Percentiles rank a stretch among this genome's conserved stretches.
Conservation (phyloP, 352 stramenopile genomes). For the Globisporangium sylvaticum region DNA sequence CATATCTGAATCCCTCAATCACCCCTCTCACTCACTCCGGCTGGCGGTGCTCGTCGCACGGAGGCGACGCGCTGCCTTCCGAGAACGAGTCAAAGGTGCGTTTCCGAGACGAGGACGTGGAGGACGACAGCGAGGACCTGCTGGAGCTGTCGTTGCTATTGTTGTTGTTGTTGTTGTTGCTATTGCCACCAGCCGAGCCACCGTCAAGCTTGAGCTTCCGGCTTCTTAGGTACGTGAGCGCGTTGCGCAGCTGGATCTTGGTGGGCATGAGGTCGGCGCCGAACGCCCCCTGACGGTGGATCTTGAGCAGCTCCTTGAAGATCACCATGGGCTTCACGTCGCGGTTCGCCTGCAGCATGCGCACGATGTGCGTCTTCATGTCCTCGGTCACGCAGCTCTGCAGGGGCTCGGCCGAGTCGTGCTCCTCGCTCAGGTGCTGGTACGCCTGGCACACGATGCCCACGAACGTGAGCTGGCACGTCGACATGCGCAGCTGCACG, state of each 20-base stretch:
- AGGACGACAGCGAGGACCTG: neutral
- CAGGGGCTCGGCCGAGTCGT: slow-evolving; percentile 68
- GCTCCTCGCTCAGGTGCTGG: slow-evolving; percentile 70
- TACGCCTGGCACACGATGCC: slow-evolving; percentile 75
- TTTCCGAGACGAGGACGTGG: slow-evolving; percentile 23
- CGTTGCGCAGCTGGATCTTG: slow-evolving; percentile 80
- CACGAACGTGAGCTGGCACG: slow-evolving; percentile 69
- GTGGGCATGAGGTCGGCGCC: slow-evolving; percentile 76
- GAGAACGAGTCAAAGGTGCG: slow-evolving; percentile 50
- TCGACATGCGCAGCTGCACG: slow-evolving; percentile 79
- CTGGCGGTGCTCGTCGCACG: slow-evolving; percentile 49
- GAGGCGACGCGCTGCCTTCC: slow-evolving; percentile 50
- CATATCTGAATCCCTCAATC: too few relatives aligned
- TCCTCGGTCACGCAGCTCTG: slow-evolving; percentile 72
- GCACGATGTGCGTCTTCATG: slow-evolving; percentile 70
- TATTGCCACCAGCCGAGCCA: neutral
- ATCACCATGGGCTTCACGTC: slow-evolving; percentile 77
- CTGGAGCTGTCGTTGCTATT: neutral
- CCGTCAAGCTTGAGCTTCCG: slow-evolving; percentile 53
- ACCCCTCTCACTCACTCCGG: slow-evolving; percentile 26
- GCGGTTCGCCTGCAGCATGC: slow-evolving; percentile 56
- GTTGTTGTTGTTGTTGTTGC: slow-evolving; percentile 14
- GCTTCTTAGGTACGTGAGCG: slow-evolving; percentile 76
- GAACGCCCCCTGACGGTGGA: slow-evolving; percentile 55
- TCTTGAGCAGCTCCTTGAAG: slow-evolving; percentile 58